A percentile compares a stretch with the other conserved stretches of the same genome.
phyloP scores from a whole-genome alignment of 495 filamentous ascomycete species.

The Annulohypoxylon maeteangense region DNA sequence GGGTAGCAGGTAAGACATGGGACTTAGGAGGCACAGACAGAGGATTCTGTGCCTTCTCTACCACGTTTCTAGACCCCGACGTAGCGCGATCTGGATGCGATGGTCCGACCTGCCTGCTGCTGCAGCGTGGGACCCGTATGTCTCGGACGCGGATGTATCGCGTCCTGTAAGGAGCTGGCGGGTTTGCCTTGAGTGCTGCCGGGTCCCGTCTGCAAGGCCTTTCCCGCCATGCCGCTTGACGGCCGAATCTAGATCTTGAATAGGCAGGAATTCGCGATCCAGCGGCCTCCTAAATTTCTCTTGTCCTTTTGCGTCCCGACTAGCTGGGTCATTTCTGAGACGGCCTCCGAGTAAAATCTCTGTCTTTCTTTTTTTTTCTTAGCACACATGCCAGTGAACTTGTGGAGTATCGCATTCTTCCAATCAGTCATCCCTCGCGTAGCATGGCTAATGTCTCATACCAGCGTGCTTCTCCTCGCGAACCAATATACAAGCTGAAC shows the following conservation, averaged over 20 bases:
- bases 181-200: constrained; percentile 40
- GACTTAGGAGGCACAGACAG: constrained; percentile 14
- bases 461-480: constrained; percentile 16
- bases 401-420: constrained; percentile 3
- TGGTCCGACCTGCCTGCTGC: constrained; percentile 25
- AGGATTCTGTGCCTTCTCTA: constrained; percentile 28
- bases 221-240: constrained; percentile 40
- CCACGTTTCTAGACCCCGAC: constrained; percentile 44
- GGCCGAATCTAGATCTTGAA: constrained; percentile 47
- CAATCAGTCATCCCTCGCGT: constrained; percentile 7
- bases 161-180: constrained; percentile 16
- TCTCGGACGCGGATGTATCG: constrained; percentile 38
- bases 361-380: background rate
- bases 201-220: constrained; percentile 34
- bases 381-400: background rate
- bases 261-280: constrained; percentile 46
- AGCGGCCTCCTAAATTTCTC: background rate
- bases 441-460: constrained; percentile 28
- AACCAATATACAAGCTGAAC: background rate
- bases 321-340: constrained; percentile 10
- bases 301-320: constrained; percentile 8
- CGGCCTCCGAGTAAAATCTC: background rate
- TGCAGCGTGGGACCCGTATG: constrained; percentile 39
- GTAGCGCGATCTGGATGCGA: constrained; percentile 43
- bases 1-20: constrained; percentile 33